Percentiles rank a stretch among this genome's conserved stretches.
These are phyloP conservation scores for Debaryomyces subglobosus DNA, from an alignment of 1,139 yeast species.

Conservation along the genomic window DNA sequence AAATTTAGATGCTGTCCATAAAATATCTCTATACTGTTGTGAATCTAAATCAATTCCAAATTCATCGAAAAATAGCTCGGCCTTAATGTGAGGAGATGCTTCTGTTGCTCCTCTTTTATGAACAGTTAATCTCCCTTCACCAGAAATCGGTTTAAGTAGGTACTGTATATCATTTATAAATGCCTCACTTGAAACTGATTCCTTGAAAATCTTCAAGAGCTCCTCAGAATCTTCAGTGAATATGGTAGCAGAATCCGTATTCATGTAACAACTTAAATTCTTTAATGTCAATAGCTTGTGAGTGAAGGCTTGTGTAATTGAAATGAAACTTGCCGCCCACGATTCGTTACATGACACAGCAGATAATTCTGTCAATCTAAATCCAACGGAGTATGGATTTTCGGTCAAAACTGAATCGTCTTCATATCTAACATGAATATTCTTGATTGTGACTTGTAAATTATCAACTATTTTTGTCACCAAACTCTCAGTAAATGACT, in stretches of 20 bases:
- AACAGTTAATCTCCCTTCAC: slow-evolving; percentile 79
- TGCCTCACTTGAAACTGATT: slow-evolving; percentile 26
- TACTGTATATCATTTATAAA: slow-evolving; percentile 52
- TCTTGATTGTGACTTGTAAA: slow-evolving; percentile 87
- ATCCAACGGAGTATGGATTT: slow-evolving; percentile 79
- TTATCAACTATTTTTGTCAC: slow-evolving; percentile 91
- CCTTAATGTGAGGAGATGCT: slow-evolving; percentile 68
- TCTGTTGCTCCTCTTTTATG: slow-evolving; percentile 79
- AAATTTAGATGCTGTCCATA: slow-evolving; percentile 81
- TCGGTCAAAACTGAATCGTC: slow-evolving; percentile 71
- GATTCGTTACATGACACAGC: slow-evolving; percentile 86
- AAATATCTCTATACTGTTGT: slow-evolving; percentile 78
- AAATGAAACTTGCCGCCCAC: slow-evolving; percentile 87
- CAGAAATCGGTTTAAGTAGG: slow-evolving; percentile 85
- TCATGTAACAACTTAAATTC: slow-evolving; percentile 82
- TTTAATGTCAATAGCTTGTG: slow-evolving; percentile 78
- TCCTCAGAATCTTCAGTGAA: slow-evolving; percentile 47
- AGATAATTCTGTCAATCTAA: slow-evolving; percentile 81
- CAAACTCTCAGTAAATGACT: slow-evolving; percentile 83
- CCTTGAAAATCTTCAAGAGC: slow-evolving; percentile 46
- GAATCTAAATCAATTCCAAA: slow-evolving; percentile 84
- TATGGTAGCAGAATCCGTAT: slow-evolving; percentile 63
- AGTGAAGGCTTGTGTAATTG: slow-evolving; percentile 67
- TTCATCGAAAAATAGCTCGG: slow-evolving; percentile 83
- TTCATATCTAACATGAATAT: slow-evolving; percentile 90